Evolutionary conservation across 768 basidiomycete genomes (phyloP).

Genomic region (Mrakia frigida): DNA sequence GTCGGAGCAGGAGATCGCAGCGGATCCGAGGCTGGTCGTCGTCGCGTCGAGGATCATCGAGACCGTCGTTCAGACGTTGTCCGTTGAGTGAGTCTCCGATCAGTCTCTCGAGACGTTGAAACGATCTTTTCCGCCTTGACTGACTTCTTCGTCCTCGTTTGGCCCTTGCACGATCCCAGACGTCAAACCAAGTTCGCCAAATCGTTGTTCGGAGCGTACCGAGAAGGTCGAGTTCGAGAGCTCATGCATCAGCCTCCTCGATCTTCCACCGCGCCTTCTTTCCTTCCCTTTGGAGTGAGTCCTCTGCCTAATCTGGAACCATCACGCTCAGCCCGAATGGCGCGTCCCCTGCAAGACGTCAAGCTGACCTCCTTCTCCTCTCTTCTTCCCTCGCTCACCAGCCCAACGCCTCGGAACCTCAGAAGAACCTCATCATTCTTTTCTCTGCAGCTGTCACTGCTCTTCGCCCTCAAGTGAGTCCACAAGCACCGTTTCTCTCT

Average conservation of each 20-base stretch:
- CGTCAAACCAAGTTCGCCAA: slow-evolving; percentile 59
- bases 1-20: slow-evolving; percentile 40
- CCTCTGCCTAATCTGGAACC: background rate
- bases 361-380: background rate
- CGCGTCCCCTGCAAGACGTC: background rate
- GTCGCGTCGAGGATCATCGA: slow-evolving; percentile 64
- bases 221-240: slow-evolving; percentile 52
- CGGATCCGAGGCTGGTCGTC: slow-evolving; percentile 56
- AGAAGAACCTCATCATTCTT: slow-evolving; percentile 62
- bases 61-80: slow-evolving; percentile 60
- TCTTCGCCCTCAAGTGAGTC: slow-evolving; percentile 60
- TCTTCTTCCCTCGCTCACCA: slow-evolving; percentile 40
- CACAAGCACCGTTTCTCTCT: background rate
- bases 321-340: background rate
- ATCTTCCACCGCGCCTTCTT: slow-evolving; percentile 38
- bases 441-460: slow-evolving; percentile 64
- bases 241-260: slow-evolving; percentile 59
- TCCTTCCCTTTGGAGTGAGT: slow-evolving; percentile 54
- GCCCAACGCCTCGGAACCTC: slow-evolving; percentile 49
- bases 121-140: background rate
- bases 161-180: slow-evolving; percentile 47
- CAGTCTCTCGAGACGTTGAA: too few species aligned
- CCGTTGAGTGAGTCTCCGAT: slow-evolving; percentile 56
- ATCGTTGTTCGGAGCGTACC: slow-evolving; percentile 54
- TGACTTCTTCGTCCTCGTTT: background rate